phyloP scores from a whole-genome alignment of 495 filamentous ascomycete species.

The Xylaria scruposa region DNA sequence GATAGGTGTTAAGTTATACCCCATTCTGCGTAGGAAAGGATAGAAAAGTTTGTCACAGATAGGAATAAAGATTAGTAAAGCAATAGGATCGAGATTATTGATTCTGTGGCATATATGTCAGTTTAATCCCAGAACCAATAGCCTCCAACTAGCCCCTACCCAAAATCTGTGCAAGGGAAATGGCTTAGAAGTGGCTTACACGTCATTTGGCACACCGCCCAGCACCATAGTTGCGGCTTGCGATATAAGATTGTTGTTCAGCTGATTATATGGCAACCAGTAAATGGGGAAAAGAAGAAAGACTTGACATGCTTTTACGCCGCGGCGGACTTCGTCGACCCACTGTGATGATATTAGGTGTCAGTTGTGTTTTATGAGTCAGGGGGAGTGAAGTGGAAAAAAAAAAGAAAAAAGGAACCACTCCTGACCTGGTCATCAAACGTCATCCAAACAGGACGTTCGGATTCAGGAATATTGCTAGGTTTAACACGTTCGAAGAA shows the following conservation, averaged over 20 bases:
- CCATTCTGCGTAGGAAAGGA: slow-evolving; percentile 65
- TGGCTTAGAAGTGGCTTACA: slow-evolving; percentile 37
- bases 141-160: not conserved
- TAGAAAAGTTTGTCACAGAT: slow-evolving; percentile 74
- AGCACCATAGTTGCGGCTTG: slow-evolving; percentile 76
- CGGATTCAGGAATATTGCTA: slow-evolving; percentile 52
- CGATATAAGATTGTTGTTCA: slow-evolving; percentile 74
- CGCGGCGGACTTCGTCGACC: slow-evolving; percentile 75
- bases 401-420: too few relatives aligned
- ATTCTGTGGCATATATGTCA: slow-evolving; percentile 42
- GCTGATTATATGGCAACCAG: slow-evolving; percentile 57
- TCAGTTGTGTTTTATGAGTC: too few relatives aligned
- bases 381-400: too few relatives aligned
- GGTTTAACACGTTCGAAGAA: slow-evolving; percentile 75
- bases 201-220: slow-evolving; percentile 77
- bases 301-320: slow-evolving; percentile 72
- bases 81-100: slow-evolving; percentile 77
- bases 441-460: slow-evolving; percentile 20
- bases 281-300: slow-evolving; percentile 66
- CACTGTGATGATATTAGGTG: too few relatives aligned
- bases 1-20: slow-evolving; percentile 73
- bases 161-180: not conserved
- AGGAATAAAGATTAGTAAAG: slow-evolving; percentile 80
- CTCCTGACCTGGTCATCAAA: too few relatives aligned
- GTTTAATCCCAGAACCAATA: not conserved